Conservation (phyloP, 257 asterid species). For the Nicotiana attenuata region DNA sequence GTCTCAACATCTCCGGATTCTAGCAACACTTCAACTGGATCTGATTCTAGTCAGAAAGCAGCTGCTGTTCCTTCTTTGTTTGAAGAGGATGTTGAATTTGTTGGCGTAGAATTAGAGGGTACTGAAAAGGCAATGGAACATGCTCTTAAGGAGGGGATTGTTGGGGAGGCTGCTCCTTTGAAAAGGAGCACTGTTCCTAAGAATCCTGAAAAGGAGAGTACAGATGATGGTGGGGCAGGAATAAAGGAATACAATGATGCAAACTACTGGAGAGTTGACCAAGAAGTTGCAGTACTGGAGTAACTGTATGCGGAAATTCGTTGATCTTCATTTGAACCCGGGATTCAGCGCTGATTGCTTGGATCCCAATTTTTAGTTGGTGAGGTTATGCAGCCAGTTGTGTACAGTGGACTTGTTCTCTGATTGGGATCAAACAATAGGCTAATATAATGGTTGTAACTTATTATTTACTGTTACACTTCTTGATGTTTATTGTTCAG, state of each 20-base stretch:
- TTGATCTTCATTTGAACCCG: background rate
- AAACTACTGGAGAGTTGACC: constrained; percentile 96
- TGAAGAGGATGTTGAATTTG: constrained; percentile 97
- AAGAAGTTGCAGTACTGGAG: constrained; percentile 66
- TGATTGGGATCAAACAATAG: constrained; percentile 19
- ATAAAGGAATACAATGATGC: constrained; percentile 73
- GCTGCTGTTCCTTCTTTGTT: constrained; percentile 63
- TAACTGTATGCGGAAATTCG: constrained; percentile 12
- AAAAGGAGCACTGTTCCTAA: constrained; percentile 46
- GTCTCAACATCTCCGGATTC: constrained; percentile 28
- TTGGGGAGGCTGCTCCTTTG: constrained; percentile 84
- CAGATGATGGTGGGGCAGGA: constrained; percentile 47
- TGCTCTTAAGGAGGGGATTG: constrained; percentile 93
- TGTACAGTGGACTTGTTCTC: constrained; percentile 32
- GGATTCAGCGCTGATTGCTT: constrained; percentile 9
- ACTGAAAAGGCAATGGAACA: constrained; percentile 73
- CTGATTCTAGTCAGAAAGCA: constrained; percentile 32
- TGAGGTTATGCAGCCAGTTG: constrained; percentile 9
- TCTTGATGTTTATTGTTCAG: background rate
- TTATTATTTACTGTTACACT: constrained; percentile 25
- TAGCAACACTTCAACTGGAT: constrained; percentile 27
- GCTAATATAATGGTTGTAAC: constrained; percentile 22
- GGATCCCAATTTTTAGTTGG: constrained; percentile 13
- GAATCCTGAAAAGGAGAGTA: constrained; percentile 43
- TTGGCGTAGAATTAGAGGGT: constrained; percentile 88